These are phyloP conservation scores for Fusarium sarcochroum DNA, from an alignment of 2,329 filamentous ascomycete species.

Conservation along the genomic window DNA sequence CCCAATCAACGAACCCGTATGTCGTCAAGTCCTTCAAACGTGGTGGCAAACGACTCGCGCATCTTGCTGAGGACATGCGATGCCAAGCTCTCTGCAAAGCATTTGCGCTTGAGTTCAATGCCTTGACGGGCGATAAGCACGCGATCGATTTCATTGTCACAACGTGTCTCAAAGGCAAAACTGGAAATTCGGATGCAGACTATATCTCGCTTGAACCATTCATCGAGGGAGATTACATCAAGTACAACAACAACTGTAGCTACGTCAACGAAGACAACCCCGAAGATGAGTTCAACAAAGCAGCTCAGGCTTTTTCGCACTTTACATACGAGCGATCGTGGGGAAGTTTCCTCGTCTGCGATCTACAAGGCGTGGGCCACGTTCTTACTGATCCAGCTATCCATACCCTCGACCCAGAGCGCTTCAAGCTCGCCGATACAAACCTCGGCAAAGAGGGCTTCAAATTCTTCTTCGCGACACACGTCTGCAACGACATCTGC, in stretches of 20 bases:
- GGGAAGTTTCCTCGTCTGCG: slow-evolving; percentile 54
- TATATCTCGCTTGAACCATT: slow-evolving; percentile 56
- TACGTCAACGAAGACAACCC: slow-evolving; percentile 50
- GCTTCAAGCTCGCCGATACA: slow-evolving; percentile 53
- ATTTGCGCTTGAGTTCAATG: slow-evolving; percentile 59
- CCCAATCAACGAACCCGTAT: slow-evolving; percentile 46
- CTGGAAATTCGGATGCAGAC: slow-evolving; percentile 2
- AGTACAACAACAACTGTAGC: slow-evolving; percentile 56
- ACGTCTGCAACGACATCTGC: slow-evolving; percentile 55
- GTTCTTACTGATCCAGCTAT: slow-evolving; percentile 56
- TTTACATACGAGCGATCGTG: slow-evolving; percentile 59
- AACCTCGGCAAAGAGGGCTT: slow-evolving; percentile 55
- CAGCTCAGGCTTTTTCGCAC: slow-evolving; percentile 59
- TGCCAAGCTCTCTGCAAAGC: slow-evolving; percentile 57
- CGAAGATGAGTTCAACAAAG: slow-evolving; percentile 44
- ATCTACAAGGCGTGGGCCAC: slow-evolving; percentile 56
- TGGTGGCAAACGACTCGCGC: slow-evolving; percentile 42
- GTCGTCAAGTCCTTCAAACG: slow-evolving; percentile 55
- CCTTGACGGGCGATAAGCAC: slow-evolving; percentile 42
- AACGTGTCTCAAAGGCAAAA: slow-evolving; percentile 49
- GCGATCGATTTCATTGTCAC: slow-evolving; percentile 52
- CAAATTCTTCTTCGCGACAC: slow-evolving; percentile 56
- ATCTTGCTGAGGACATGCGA: slow-evolving; percentile 57
- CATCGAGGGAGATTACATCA: slow-evolving; percentile 54
- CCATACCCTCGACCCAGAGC: slow-evolving; percentile 52